Percentiles rank a stretch among this genome's conserved stretches.
Evolutionary conservation across 805 yeast genomes (phyloP).

Genomic region (Lachancea meyersii): DNA sequence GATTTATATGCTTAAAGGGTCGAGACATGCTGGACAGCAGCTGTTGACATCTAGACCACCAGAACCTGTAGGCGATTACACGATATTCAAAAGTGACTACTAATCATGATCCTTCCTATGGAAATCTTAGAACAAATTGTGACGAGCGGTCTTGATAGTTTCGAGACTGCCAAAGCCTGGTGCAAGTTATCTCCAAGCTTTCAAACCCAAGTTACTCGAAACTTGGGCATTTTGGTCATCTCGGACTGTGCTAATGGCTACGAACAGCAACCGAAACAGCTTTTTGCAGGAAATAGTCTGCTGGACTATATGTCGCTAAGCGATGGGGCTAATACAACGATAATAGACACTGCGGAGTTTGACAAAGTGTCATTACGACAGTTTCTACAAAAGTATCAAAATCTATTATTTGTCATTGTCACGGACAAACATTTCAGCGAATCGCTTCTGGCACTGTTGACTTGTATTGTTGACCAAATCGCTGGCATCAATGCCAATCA

Average conservation of each 20-base stretch:
- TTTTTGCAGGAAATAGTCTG: conserved; percentile 2
- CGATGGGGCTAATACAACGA: conserved; percentile 12
- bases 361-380: conserved; percentile 5
- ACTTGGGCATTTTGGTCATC: conserved; percentile 24
- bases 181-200: conserved; percentile 15
- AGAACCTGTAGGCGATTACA: no score
- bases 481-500: background rate
- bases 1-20: background rate
- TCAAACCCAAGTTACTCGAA: conserved; percentile 11
- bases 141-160: conserved; percentile 17
- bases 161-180: conserved; percentile 26
- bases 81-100: no score
- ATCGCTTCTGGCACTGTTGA: conserved; percentile 14
- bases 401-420: conserved; percentile 19
- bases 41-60: no score
- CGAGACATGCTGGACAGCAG: no score
- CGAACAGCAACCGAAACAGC: background rate
- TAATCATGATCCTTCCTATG: conserved; percentile 20
- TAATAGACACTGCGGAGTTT: conserved; percentile 13
- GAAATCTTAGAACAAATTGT: conserved; percentile 25
- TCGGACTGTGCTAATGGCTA: conserved; percentile 3
- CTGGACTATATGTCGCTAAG: conserved; percentile 15
- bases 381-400: conserved; percentile 12
- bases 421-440: conserved; percentile 23
- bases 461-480: conserved; percentile 3